Percentiles rank a stretch among this genome's conserved stretches.
Evolutionary conservation across 1,139 yeast species (phyloP).

Genomic region (Candida smagusa): DNA sequence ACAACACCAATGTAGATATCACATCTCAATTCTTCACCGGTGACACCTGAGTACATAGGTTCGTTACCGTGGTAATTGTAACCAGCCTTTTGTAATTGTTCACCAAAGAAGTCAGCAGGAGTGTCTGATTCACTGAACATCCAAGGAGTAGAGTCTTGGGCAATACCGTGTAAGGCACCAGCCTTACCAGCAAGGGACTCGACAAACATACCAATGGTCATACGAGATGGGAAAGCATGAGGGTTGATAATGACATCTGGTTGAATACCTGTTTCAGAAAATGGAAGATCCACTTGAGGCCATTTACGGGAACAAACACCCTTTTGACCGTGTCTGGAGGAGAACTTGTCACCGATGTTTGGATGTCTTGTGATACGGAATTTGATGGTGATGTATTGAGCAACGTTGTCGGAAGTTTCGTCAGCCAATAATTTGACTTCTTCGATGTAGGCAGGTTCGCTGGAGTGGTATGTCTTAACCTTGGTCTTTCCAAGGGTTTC

Average conservation of each 20-base stretch:
- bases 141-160: constrained; percentile 98
- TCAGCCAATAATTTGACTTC: constrained; percentile 92
- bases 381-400: constrained; percentile 84
- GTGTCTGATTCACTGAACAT: constrained; percentile 86
- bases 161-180: constrained; percentile 96
- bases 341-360: constrained; percentile 94
- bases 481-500: constrained; percentile 90
- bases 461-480: constrained; percentile 87
- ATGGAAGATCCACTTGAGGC: constrained; percentile 97
- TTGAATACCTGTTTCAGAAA: constrained; percentile 91
- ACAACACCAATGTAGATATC: constrained; percentile 97
- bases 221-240: constrained; percentile 99
- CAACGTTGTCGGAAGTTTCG: constrained; percentile 72
- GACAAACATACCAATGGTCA: constrained; percentile 99
- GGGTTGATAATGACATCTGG: constrained; percentile 98
- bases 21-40: constrained; percentile 95
- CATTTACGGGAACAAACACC: constrained; percentile 99
- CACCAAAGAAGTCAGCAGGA: constrained; percentile 97
- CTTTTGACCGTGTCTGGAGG: constrained; percentile 98
- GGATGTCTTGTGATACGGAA: constrained; percentile 91
- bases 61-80: constrained; percentile 98
- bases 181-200: constrained; percentile 98
- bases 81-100: constrained; percentile 82
- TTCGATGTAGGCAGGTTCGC: constrained; percentile 92
- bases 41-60: constrained; percentile 98